Base-by-base conservation (phyloP, 2,329 filamentous ascomycete genomes). In the Trichoderma endophyticum region DNA sequence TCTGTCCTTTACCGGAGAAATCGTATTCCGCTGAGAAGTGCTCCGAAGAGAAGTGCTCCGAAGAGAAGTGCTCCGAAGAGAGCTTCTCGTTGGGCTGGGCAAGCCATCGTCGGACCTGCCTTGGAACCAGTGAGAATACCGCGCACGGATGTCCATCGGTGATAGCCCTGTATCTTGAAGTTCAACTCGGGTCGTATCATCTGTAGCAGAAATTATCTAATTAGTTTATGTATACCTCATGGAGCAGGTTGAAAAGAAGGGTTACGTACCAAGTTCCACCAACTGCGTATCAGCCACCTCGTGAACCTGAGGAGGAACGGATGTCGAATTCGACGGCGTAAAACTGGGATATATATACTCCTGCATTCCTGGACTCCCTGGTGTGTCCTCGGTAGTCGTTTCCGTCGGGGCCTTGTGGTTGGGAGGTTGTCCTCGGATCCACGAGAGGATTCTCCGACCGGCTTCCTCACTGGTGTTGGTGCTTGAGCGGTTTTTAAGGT, bases 391-490 rank as follows among this genome's bases (percentile, higher is more conserved):
- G 2, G 80, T 77, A 5, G 82, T 85, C 3, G 83, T 84, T 66
- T 84, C 77, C 0, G 86, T 86, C 1, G 80, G 77, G 0, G 83
- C 81, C 75, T 88, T 88, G 60, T 80, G 77, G 18, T 81, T 79
- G 61, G 74, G 77, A 1, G 79, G 77, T 67, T 86, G 84, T 9
- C 83, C 84, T 67, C 82, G 82, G 68, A 89, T 83, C 88, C 88
- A 90, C 2, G 82, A 83, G 12, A 84, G 77, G 75, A 90, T 86
- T 43, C 84, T 83, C 70, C 82, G 81, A 54, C 83, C 82, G 30
- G 82, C 82, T 57, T 87, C 85, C 51, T 86, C 84, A 0, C 83
- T 85, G 5, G 81, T 80, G 3, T 79, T 80, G 3, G 83, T 82
- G 73, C 81, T 79, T 57, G 80, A 78, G 54, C 78, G 79, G 39